A percentile compares a stretch with the other conserved stretches of the same genome.
phyloP scores from a whole-genome alignment of 73 alveolate genomes.

The Paramecium tetraurelia region DNA sequence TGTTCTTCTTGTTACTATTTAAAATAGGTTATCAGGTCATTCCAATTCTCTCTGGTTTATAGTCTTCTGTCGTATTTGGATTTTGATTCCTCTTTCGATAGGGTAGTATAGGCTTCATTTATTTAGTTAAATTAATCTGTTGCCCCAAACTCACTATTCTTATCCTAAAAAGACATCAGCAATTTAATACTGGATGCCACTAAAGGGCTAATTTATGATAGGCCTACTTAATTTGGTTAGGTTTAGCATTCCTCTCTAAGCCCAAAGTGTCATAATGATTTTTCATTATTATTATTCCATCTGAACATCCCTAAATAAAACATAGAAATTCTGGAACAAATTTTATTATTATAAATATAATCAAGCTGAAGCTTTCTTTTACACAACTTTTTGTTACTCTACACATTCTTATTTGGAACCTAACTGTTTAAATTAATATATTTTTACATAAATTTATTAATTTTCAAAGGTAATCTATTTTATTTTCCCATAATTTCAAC shows the following conservation, averaged over 20 bases:
- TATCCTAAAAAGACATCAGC: background rate
- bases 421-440: background rate
- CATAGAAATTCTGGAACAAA: background rate
- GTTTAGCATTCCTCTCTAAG: conserved; percentile 80
- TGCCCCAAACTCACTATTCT: background rate
- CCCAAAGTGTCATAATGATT: conserved; percentile 91
- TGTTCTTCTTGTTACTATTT: background rate
- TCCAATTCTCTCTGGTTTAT: background rate
- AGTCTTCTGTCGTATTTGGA: background rate
- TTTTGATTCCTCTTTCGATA: background rate
- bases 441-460: background rate
- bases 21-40: background rate
- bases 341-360: background rate
- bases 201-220: conserved; percentile 89
- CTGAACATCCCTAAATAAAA: background rate
- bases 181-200: conserved; percentile 88
- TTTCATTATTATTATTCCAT: conserved; percentile 22
- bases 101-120: background rate
- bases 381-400: background rate
- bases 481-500: background rate
- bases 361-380: background rate
- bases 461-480: background rate
- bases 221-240: conserved; percentile 91
- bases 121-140: background rate
- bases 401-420: background rate